Evolutionary conservation across 2,329 filamentous ascomycete genomes (phyloP).

Genomic region (Rutstroemia sydowiana): DNA sequence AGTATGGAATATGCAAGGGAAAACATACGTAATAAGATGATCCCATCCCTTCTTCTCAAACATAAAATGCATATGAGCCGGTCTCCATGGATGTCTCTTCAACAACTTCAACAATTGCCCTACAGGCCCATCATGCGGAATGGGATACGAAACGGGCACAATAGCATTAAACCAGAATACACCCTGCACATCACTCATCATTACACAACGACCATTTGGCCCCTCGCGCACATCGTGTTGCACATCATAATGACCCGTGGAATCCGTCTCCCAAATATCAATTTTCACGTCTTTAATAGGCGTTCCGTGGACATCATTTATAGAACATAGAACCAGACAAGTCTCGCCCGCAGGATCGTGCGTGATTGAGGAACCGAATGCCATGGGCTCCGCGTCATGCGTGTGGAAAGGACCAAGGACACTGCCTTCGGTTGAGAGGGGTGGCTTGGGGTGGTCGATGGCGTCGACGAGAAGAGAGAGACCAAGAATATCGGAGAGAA

Average conservation of each 20-base stretch:
- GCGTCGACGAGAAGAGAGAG: slow-evolving; percentile 73
- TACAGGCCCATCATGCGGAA: slow-evolving; percentile 78
- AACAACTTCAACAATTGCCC: slow-evolving; percentile 60
- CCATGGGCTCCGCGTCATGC: slow-evolving; percentile 57
- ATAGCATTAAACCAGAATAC: slow-evolving; percentile 81
- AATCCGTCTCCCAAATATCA: slow-evolving; percentile 82
- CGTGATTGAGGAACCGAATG: slow-evolving; percentile 55
- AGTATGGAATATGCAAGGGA: neutral
- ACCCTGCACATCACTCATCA: slow-evolving; percentile 63
- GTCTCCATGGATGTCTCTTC: slow-evolving; percentile 69
- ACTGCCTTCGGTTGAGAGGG: slow-evolving; percentile 64
- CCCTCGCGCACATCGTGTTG: slow-evolving; percentile 58
- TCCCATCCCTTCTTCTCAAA: slow-evolving; percentile 75
- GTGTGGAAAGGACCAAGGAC: slow-evolving; percentile 80
- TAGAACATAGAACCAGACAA: slow-evolving; percentile 64
- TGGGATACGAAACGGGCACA: slow-evolving; percentile 77
- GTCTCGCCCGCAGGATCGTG: slow-evolving; percentile 63
- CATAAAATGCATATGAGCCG: slow-evolving; percentile 83
- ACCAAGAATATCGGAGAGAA: slow-evolving; percentile 72
- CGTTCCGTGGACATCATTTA: slow-evolving; percentile 55
- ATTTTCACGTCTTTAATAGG: slow-evolving; percentile 62
- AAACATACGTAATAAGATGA: slow-evolving; percentile 69
- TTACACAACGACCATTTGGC: slow-evolving; percentile 66
- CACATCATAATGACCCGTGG: slow-evolving; percentile 74
- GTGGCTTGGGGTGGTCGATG: slow-evolving; percentile 76